Percentiles rank a stretch among this genome's conserved stretches.
Evolutionary conservation across 306 rosid species (phyloP).

Genomic region (Vachellia collinsii): DNA sequence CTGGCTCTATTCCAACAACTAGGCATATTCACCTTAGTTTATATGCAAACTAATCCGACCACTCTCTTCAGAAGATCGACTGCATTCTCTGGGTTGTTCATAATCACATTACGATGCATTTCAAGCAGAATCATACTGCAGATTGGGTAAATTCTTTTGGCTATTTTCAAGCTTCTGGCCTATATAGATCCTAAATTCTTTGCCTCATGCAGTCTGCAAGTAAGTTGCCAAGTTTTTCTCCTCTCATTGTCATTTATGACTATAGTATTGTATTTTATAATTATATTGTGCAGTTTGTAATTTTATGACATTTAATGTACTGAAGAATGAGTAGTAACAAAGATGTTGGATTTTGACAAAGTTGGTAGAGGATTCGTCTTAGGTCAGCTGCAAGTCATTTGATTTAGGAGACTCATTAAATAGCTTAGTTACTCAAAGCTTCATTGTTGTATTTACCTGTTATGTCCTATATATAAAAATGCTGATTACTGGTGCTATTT

Average conservation of each 20-base stretch:
- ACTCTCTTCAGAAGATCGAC: conserved; percentile 11
- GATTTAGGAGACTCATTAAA: neutral
- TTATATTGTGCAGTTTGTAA: conserved; percentile 50
- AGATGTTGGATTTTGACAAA: conserved; percentile 43
- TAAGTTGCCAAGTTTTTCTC: conserved; percentile 11
- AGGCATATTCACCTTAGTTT: conserved; percentile 26
- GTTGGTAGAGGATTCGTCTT: conserved; percentile 36
- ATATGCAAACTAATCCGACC: conserved; percentile 32
- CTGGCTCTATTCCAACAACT: conserved; percentile 43
- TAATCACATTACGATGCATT: conserved; percentile 28
- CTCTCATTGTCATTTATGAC: conserved; percentile 14
- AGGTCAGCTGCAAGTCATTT: conserved; percentile 38
- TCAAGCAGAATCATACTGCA: conserved; percentile 10
- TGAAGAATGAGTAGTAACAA: conserved; percentile 43
- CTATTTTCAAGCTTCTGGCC: conserved; percentile 27
- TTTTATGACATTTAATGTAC: conserved; percentile 49
- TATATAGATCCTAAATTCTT: conserved; percentile 35
- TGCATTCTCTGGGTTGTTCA: neutral
- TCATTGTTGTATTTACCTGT: neutral
- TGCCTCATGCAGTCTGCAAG: conserved; percentile 26
- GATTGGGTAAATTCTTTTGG: conserved; percentile 34
- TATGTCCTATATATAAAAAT: neutral
- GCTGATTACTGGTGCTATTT: neutral
- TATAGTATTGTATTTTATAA: neutral
- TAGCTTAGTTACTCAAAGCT: neutral